These are phyloP conservation scores for Begonia peltatifolia DNA, from an alignment of 306 rosid species.

Conservation along the genomic window DNA sequence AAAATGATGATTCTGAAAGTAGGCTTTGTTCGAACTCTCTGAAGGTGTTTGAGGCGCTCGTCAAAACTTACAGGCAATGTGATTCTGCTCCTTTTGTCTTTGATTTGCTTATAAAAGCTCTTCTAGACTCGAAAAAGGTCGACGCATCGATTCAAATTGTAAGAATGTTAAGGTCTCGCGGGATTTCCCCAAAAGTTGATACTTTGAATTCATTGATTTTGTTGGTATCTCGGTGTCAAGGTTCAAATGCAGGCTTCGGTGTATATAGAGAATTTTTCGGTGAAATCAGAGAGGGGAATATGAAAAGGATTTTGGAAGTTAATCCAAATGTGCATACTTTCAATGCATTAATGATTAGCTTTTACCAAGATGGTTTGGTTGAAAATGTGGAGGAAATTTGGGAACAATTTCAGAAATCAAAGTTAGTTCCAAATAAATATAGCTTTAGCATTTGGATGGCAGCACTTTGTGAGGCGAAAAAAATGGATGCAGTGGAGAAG, in stretches of 20 bases:
- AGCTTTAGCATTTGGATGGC: constrained; percentile 56
- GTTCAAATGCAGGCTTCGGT: constrained; percentile 33
- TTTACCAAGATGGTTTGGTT: constrained; percentile 35
- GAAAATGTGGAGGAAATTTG: constrained; percentile 44
- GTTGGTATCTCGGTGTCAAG: constrained; percentile 23
- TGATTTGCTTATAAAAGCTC: constrained; percentile 52
- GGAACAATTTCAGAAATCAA: constrained; percentile 29
- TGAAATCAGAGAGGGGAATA: constrained; percentile 5
- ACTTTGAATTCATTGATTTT: constrained; percentile 58
- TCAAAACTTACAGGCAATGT: constrained; percentile 38
- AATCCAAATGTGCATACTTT: constrained; percentile 50
- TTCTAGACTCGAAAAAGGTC: constrained; percentile 36
- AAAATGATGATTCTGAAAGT: neutral
- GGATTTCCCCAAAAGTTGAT: constrained; percentile 38
- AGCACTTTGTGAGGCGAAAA: constrained; percentile 40
- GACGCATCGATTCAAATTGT: constrained; percentile 34
- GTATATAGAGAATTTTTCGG: constrained; percentile 45
- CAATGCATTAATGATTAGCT: constrained; percentile 50
- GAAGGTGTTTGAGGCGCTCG: constrained; percentile 46
- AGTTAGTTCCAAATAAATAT: constrained; percentile 34
- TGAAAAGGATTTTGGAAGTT: constrained; percentile 23
- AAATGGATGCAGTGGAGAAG: constrained; percentile 32
- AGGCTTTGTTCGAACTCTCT: constrained; percentile 16
- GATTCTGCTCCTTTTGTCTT: constrained; percentile 77
- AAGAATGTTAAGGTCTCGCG: constrained; percentile 49